Evolutionary conservation across 2,329 filamentous ascomycete genomes (phyloP).

Genomic region (Zasmidium citrigriseum): DNA sequence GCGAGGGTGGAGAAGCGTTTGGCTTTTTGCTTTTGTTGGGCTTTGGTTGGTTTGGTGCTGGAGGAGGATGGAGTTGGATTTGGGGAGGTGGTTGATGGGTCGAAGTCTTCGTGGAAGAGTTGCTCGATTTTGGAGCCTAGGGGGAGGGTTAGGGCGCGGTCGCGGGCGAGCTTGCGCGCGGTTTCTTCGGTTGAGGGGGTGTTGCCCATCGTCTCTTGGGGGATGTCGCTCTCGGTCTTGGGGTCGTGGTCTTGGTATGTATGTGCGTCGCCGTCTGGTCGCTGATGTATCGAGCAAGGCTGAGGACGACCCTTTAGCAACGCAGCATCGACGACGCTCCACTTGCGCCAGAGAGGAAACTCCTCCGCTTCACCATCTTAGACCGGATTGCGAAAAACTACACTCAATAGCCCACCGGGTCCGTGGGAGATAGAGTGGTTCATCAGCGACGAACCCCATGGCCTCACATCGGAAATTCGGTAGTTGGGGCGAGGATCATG

Average conservation of each 20-base stretch:
- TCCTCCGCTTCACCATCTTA: too few relatives aligned
- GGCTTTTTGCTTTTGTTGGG: not conserved
- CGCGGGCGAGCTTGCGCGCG: not conserved
- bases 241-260: not conserved
- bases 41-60: not conserved
- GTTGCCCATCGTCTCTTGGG: conserved; percentile 1
- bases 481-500: not conserved
- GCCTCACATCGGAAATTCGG: not conserved
- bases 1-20: not conserved
- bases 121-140: conserved; percentile 5
- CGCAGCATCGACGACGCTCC: too few relatives aligned
- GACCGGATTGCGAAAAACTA: too few relatives aligned
- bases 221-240: not conserved
- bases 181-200: not conserved
- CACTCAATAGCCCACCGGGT: not conserved
- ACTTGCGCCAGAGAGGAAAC: not conserved
- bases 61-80: not conserved
- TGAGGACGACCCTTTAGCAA: too few relatives aligned
- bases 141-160: not conserved
- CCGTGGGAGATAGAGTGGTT: not conserved
- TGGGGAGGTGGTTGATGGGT: not conserved
- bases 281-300: too few relatives aligned
- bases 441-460: not conserved
- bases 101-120: conserved; percentile 7
- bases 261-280: too few relatives aligned